Base-by-base conservation (phyloP, 2,329 filamentous ascomycete species). In the Geosmithia flava region DNA sequence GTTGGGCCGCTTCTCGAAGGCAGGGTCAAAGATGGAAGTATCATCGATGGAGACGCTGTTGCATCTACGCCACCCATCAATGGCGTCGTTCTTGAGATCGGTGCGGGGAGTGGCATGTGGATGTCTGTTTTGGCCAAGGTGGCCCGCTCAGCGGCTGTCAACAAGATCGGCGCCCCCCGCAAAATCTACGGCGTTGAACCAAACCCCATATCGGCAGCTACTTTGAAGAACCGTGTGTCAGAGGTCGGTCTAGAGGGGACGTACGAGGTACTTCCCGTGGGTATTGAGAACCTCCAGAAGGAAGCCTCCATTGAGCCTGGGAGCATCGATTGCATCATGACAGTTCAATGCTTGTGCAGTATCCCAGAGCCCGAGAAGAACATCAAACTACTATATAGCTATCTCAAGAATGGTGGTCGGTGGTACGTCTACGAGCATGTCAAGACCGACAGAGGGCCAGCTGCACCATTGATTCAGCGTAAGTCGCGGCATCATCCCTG, bases 381-480 rank as follows among this genome's bases (percentile, higher is more conserved):
- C 50, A 70, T 80, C 50, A 61, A 60, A 48, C 69, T 73, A 52
- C 59, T 83, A 27, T 81, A 81, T 58, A 61, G 66, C 23, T 71
- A 74, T 47, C 65, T 83, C 51, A 81, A 78, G 62, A 72, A 74
- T 5, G 80, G 80, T 3, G 80, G 80, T 0, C 65, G 72, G 40
- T 82, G 79, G 78, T 78, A 80, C 52, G 69, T 79, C 1, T 82
- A 72, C 54, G 80, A 83, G 64, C 80, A 83, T 55, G 76, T 83
- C 40, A 57, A 60, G 48, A 61, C 60, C 45, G 62, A 63, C 39
- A 54, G 59, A 5, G 65, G 63, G 10, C 66, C 65, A 7, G 62
- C 64, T 55, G 57, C 78, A 55, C 52, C 55, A 13, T 47, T 63
- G 15, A 79, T 78, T 57, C 76, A 80, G 56, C 62, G 75, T 76